Conservation (phyloP, 768 basidiomycete species). For the Serpula lacrymans region DNA sequence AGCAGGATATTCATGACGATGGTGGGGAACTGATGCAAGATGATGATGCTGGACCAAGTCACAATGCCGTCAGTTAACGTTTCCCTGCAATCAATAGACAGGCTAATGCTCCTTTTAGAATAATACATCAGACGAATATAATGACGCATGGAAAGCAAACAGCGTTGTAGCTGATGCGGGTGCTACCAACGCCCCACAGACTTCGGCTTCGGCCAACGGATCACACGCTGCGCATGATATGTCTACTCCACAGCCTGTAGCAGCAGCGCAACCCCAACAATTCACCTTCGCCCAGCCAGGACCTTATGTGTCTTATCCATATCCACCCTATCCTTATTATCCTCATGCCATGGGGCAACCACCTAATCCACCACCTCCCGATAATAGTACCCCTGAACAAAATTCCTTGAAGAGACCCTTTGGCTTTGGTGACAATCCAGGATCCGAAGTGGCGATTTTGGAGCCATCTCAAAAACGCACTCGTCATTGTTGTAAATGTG, state of each 20-base stretch:
- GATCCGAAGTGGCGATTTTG: slow-evolving; percentile 25
- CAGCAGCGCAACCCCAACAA: slow-evolving; percentile 23
- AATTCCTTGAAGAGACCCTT: slow-evolving; percentile 25
- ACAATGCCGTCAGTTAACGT: slow-evolving; percentile 3
- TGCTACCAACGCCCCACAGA: slow-evolving; percentile 12
- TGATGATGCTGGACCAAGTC: slow-evolving; percentile 23
- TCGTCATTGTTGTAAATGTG: slow-evolving; percentile 83
- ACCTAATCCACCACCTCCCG: slow-evolving; percentile 13
- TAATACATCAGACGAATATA: slow-evolving; percentile 51
- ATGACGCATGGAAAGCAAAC: slow-evolving; percentile 63
- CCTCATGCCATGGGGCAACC: slow-evolving; percentile 19
- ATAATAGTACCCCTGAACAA: slow-evolving; percentile 22
- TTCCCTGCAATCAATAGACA: neutral
- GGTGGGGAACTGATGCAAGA: slow-evolving; percentile 17
- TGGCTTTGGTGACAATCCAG: slow-evolving; percentile 21
- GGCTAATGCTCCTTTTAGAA: slow-evolving; percentile 27
- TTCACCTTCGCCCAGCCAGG: slow-evolving; percentile 27
- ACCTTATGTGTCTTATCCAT: slow-evolving; percentile 35
- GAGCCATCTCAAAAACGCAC: slow-evolving; percentile 54
- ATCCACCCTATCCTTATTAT: slow-evolving; percentile 33
- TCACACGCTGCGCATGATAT: slow-evolving; percentile 13
- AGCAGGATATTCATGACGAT: slow-evolving; percentile 29
- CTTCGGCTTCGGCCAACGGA: slow-evolving; percentile 10
- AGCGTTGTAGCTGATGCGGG: slow-evolving; percentile 37
- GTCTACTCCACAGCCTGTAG: slow-evolving; percentile 12